A percentile compares a stretch with the other conserved stretches of the same genome.
Evolutionary conservation across 371 early-diverging fungal genomes (phyloP).

Genomic region (Rhizopus delemar): DNA sequence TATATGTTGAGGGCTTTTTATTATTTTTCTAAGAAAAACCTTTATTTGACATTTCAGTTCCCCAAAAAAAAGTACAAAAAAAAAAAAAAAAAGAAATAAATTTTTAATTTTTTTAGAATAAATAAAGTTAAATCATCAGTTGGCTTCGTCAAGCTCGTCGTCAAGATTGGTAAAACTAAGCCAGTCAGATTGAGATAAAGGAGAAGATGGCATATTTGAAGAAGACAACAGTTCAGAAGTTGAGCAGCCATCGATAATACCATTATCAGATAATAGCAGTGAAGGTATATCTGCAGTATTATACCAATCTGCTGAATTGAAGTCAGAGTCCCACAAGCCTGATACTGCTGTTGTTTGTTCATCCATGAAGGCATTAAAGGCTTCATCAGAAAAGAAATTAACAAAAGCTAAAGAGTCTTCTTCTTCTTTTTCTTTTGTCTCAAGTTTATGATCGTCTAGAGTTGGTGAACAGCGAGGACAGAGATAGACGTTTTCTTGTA

Average conservation of each 20-base stretch:
- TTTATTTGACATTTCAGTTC: conserved; percentile 3
- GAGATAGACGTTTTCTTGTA: conserved; percentile 38
- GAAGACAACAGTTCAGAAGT: not conserved
- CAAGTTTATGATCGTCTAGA: conserved; percentile 10
- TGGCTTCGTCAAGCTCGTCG: conserved; percentile 9
- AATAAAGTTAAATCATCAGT: not conserved
- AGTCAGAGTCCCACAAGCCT: not conserved
- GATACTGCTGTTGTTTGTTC: not conserved
- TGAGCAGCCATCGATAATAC: not conserved
- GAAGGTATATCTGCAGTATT: not conserved
- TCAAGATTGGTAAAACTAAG: conserved; percentile 32
- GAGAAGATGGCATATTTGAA: conserved; percentile 10
- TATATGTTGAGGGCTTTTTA: not conserved
- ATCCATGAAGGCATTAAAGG: conserved; percentile 3
- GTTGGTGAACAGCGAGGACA: conserved; percentile 48
- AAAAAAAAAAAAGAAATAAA: conserved; percentile 7
- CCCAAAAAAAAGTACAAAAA: conserved; percentile 1
- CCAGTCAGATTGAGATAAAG: conserved; percentile 17
- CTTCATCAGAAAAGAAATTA: not conserved
- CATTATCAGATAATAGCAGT: conserved; percentile 1
- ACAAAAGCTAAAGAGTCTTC: not conserved
- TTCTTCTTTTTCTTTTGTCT: conserved; percentile 2
- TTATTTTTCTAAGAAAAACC: not conserved
- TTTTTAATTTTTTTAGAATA: not conserved
- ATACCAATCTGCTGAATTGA: not conserved